phyloP scores from a whole-genome alignment of 2,329 filamentous ascomycete species.

The Monosporascus sp. region DNA sequence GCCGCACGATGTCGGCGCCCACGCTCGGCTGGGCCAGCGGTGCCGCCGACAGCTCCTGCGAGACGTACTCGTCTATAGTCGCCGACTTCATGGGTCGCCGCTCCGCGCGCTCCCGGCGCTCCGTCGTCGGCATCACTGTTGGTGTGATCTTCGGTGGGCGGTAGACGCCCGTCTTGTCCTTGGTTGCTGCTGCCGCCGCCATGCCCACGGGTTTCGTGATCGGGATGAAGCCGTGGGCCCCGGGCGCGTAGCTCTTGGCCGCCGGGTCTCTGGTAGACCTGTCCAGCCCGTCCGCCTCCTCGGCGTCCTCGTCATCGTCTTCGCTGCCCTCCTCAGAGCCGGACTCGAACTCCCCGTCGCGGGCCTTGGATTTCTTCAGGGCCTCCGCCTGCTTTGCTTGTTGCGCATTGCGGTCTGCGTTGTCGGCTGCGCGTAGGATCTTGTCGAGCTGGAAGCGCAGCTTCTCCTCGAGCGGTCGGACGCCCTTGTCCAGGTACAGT shows the following conservation, averaged over 20 bases:
- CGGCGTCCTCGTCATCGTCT: slow-evolving; percentile 30
- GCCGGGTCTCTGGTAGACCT: slow-evolving; percentile 15
- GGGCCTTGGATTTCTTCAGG: slow-evolving; percentile 16
- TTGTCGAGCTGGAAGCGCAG: slow-evolving; percentile 96
- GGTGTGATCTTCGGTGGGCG: slow-evolving; percentile 83
- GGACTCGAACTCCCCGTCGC: slow-evolving; percentile 30
- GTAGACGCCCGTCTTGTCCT: slow-evolving; percentile 68
- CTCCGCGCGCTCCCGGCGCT: slow-evolving; percentile 57
- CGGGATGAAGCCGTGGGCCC: slow-evolving; percentile 32
- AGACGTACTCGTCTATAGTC: slow-evolving; percentile 88
- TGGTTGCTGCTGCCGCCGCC: slow-evolving; percentile 26
- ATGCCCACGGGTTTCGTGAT: slow-evolving; percentile 27
- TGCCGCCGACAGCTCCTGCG: slow-evolving; percentile 74
- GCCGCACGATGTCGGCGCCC: slow-evolving; percentile 77
- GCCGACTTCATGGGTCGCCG: slow-evolving; percentile 67
- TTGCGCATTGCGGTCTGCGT: slow-evolving; percentile 49
- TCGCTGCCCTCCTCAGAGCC: slow-evolving; percentile 30
- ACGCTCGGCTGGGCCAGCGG: slow-evolving; percentile 85
- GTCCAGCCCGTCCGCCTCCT: slow-evolving; percentile 17
- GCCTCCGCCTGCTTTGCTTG: slow-evolving; percentile 31
- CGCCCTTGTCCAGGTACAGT: slow-evolving; percentile 90
- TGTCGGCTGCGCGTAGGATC: slow-evolving; percentile 81
- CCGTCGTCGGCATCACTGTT: slow-evolving; percentile 71
- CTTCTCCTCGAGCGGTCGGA: slow-evolving; percentile 82
- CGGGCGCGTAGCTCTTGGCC: slow-evolving; percentile 32